Conservation (phyloP, 2,329 filamentous ascomycete species). For the Orbilia oligospora region DNA sequence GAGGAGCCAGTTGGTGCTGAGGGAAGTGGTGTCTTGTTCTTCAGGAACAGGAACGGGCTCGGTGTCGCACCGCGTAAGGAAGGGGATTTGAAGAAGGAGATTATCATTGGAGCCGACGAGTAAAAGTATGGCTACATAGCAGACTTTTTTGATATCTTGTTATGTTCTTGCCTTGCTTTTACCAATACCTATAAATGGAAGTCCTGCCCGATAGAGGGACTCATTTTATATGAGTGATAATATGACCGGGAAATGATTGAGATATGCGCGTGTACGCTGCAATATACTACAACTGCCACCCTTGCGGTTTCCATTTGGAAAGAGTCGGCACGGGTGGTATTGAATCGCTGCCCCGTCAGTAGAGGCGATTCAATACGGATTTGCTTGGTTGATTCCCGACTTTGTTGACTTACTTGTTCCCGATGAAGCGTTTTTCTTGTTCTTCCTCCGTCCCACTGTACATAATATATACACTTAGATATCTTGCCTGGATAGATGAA, state of each 20-base stretch:
- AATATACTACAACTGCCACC: not conserved
- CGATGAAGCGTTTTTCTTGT: constrained; percentile 5
- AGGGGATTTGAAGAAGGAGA: constrained; percentile 56
- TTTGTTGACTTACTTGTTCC: not conserved
- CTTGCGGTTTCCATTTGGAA: not conserved
- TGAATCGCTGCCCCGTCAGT: not conserved
- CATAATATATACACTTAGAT: constrained; percentile 16
- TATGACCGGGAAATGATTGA: not conserved
- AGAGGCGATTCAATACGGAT: constrained; percentile 12
- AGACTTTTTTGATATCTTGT: constrained; percentile 21
- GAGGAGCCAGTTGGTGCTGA: constrained; percentile 87
- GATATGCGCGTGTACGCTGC: not conserved
- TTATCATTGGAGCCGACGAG: constrained; percentile 58
- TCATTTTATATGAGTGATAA: constrained; percentile 24
- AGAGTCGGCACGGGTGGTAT: not conserved
- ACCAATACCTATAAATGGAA: not conserved
- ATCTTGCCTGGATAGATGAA: constrained; percentile 13
- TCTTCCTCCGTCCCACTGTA: constrained; percentile 7
- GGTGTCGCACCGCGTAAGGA: constrained; percentile 72
- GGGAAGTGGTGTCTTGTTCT: constrained; percentile 89
- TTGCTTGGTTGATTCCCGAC: not conserved
- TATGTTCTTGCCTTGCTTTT: constrained; percentile 16
- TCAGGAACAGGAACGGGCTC: constrained; percentile 91
- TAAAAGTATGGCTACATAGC: constrained; percentile 17
- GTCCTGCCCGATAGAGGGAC: not conserved